Percentiles rank a stretch among this genome's conserved stretches.
Conservation (phyloP, 352 stramenopile species). For the Achlya hypogyna region DNA sequence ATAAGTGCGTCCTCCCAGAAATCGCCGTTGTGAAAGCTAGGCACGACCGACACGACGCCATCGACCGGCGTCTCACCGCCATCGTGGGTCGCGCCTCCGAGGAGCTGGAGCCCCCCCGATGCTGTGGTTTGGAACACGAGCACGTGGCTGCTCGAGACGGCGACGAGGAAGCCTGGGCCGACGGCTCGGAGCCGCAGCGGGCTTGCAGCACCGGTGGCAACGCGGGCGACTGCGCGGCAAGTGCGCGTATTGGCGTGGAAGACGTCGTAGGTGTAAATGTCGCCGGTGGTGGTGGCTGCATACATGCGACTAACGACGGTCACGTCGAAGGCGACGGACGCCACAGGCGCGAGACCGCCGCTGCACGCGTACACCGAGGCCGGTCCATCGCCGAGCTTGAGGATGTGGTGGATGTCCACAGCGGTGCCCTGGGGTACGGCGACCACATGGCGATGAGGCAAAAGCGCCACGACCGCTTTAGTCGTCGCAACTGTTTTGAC, state of each 20-base stretch:
- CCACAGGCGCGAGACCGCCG: neutral
- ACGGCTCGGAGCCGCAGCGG: neutral
- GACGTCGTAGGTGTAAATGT: slow-evolving; percentile 5
- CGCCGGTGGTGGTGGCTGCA: neutral
- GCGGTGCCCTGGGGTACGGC: neutral
- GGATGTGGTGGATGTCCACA: neutral
- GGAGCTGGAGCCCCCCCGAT: neutral
- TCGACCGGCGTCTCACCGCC: neutral
- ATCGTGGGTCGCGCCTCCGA: neutral
- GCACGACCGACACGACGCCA: neutral
- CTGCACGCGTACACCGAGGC: neutral
- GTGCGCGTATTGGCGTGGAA: neutral
- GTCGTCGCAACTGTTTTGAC: neutral
- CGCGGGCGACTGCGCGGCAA: neutral
- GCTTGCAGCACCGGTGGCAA: neutral
- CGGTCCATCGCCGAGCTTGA: neutral
- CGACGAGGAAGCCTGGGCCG: neutral
- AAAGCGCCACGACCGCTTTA: neutral
- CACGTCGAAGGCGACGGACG: neutral
- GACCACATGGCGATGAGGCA: slow-evolving; percentile 4
- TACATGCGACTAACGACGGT: neutral
- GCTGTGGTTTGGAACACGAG: neutral
- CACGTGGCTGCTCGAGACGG: neutral
- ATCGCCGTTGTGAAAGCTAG: neutral
- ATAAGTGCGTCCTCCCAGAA: neutral